Evolutionary conservation across 2,329 filamentous ascomycete genomes (phyloP).

Genomic region (Plenodomus biglobosus): DNA sequence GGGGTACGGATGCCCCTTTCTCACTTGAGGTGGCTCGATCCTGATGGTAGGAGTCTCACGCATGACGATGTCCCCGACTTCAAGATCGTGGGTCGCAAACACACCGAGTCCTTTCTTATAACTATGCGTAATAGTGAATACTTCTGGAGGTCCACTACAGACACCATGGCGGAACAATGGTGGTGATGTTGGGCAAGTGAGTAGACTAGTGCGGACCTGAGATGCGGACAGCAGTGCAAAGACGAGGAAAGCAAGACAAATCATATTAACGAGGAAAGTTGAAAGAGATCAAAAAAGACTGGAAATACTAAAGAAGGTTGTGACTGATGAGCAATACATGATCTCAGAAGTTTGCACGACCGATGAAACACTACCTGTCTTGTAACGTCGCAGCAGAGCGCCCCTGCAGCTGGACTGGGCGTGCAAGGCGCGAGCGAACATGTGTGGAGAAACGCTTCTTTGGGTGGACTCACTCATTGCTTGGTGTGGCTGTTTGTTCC

Average conservation of each 20-base stretch:
- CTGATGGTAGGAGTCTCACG: slow-evolving; percentile 45
- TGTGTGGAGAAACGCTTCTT: too few species aligned
- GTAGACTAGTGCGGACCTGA: slow-evolving; percentile 4
- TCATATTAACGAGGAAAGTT: not conserved
- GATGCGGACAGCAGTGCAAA: not conserved
- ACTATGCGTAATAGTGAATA: slow-evolving; percentile 35
- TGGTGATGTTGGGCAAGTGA: slow-evolving; percentile 16
- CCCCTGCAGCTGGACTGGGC: slow-evolving; percentile 2
- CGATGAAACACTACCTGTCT: slow-evolving; percentile 21
- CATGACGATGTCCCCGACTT: slow-evolving; percentile 45
- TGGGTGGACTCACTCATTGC: too few species aligned
- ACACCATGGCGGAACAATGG: slow-evolving; percentile 19
- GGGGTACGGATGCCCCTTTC: slow-evolving; percentile 31
- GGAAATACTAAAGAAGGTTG: not conserved
- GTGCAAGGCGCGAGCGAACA: not conserved
- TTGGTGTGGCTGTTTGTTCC: too few species aligned
- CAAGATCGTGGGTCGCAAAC: slow-evolving; percentile 44
- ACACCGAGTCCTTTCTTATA: slow-evolving; percentile 48
- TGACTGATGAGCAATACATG: not conserved
- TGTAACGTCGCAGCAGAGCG: slow-evolving; percentile 10
- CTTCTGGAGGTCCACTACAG: slow-evolving; percentile 27
- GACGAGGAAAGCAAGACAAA: not conserved
- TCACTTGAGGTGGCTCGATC: slow-evolving; percentile 30
- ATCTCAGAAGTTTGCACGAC: not conserved
- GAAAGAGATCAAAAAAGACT: not conserved